Percentiles rank a stretch among this genome's conserved stretches.
phyloP scores from a whole-genome alignment of 352 stramenopile genomes.

The Phytophthora colocasiae region DNA sequence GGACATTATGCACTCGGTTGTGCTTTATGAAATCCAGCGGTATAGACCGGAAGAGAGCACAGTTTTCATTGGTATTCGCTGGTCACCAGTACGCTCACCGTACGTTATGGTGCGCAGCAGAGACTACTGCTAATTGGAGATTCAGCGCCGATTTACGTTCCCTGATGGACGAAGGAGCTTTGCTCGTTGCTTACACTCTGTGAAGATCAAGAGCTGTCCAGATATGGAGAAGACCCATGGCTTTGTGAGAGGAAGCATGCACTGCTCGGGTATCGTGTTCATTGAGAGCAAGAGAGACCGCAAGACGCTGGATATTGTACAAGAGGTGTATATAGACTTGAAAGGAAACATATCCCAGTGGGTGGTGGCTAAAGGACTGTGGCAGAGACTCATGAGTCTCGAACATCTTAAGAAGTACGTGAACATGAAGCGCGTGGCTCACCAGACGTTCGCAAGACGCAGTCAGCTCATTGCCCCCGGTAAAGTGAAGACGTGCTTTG shows the following conservation, averaged over 20 bases:
- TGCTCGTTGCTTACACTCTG: constrained; percentile 78
- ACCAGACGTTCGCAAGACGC: constrained; percentile 72
- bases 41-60: too few species aligned
- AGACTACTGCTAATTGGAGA: constrained; percentile 83
- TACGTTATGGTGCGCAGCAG: constrained; percentile 81
- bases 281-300: constrained; percentile 78
- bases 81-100: constrained; percentile 70
- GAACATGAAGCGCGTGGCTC: constrained; percentile 80
- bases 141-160: constrained; percentile 73
- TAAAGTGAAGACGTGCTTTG: constrained; percentile 81
- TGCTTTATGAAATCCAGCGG: too few species aligned
- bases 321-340: constrained; percentile 84
- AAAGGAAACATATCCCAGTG: constrained; percentile 81
- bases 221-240: constrained; percentile 84
- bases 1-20: too few species aligned
- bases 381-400: constrained; percentile 73
- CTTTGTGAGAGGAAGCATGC: constrained; percentile 84
- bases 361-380: constrained; percentile 65
- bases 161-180: constrained; percentile 66
- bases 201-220: constrained; percentile 87
- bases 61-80: constrained; percentile 86
- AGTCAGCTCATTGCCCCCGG: constrained; percentile 67
- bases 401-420: constrained; percentile 86
- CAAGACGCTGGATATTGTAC: constrained; percentile 78
- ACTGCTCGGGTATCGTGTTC: constrained; percentile 82